Evolutionary conservation across 176 grass and related monocot species (phyloP), one percentile per base, ranked within the genome.

Genomic region (Cenchrus purpureus): DNA sequence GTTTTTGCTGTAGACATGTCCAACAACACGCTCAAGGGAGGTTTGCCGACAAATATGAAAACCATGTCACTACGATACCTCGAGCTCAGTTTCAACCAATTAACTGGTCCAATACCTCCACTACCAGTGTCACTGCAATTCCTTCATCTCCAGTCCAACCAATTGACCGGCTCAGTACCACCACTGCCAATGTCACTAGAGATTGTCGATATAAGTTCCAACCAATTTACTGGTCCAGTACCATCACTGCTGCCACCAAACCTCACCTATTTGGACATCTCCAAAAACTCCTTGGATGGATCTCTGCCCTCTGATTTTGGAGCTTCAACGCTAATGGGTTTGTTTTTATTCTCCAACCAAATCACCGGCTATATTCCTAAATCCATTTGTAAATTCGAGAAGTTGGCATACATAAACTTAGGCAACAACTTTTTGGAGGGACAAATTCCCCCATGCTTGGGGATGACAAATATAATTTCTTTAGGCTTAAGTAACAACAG

Each of bases 401-500:
- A 25, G 0, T 9, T 92, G 11, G 0, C 0, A 16, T 13, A 22
- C 19, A 77, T 92, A 44, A 66, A 83, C 34, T 48, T 93, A 0
- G 55, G 79, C 0, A 11, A 19, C 10, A 90, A 90, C 37, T n/a
- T 34, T 28, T 34, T 90, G 7, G 61, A 10, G 5, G 79, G 74
- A 67, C 51, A 87, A 48, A 37, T 86, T 20, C 64, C 79, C 65
- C 4, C 0, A 10, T 72, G 76, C 42, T 19, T 46, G 40, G 20
- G 29, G 2, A 37, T 48, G 19, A 4, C 32, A 82, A 11, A 5
- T 6, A 34, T 79, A 5, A 2, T 0, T 5, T 59, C 67, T 44
- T 2, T 85, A 10, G 0, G 7, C 15, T 78, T 83, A 7, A 76
- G 68, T 19, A 88, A 90, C 7, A 94, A 94, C 0, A 83, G 5